A percentile compares a stretch with the other conserved stretches of the same genome.
These are phyloP conservation scores for Rhodofomes roseus DNA, from an alignment of 1,284 basidiomycete genomes.

Conservation along the genomic window DNA sequence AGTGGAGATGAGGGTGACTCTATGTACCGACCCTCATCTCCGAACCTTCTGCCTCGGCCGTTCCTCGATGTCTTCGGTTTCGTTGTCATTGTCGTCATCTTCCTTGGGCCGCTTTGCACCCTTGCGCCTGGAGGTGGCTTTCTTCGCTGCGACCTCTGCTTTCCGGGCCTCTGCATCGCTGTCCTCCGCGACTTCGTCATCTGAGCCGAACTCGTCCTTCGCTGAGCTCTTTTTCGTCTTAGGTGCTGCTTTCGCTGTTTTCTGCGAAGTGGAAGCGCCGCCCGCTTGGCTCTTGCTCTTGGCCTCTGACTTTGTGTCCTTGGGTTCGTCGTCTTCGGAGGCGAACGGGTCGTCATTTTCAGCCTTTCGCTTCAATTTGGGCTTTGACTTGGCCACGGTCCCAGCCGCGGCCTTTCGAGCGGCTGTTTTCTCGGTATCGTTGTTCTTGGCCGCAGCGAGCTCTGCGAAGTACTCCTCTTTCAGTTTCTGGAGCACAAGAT, in stretches of 20 bases:
- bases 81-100: slow-evolving; percentile 23
- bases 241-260: slow-evolving; percentile 4
- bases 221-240: slow-evolving; percentile 14
- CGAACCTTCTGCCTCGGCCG: slow-evolving; percentile 19
- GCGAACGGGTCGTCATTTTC: slow-evolving; percentile 43
- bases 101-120: neutral
- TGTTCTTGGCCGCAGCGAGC: slow-evolving; percentile 29
- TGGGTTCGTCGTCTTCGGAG: slow-evolving; percentile 38
- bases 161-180: slow-evolving; percentile 15
- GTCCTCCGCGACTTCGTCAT: slow-evolving; percentile 18
- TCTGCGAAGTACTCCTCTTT: slow-evolving; percentile 55
- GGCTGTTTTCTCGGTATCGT: slow-evolving; percentile 21
- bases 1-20: neutral
- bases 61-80: slow-evolving; percentile 28
- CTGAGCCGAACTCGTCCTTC: slow-evolving; percentile 18
- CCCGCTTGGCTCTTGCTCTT: slow-evolving; percentile 1
- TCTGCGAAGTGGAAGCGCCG: neutral
- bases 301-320: slow-evolving; percentile 11
- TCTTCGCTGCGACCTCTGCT: slow-evolving; percentile 17
- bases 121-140: slow-evolving; percentile 10
- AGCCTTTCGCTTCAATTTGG: slow-evolving; percentile 43
- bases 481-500: slow-evolving; percentile 38
- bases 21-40: slow-evolving; percentile 3
- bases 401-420: slow-evolving; percentile 13
- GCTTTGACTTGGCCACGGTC: slow-evolving; percentile 30